phyloP scores from a whole-genome alignment of 345 rosid genomes.

The Heritiera littoralis region DNA sequence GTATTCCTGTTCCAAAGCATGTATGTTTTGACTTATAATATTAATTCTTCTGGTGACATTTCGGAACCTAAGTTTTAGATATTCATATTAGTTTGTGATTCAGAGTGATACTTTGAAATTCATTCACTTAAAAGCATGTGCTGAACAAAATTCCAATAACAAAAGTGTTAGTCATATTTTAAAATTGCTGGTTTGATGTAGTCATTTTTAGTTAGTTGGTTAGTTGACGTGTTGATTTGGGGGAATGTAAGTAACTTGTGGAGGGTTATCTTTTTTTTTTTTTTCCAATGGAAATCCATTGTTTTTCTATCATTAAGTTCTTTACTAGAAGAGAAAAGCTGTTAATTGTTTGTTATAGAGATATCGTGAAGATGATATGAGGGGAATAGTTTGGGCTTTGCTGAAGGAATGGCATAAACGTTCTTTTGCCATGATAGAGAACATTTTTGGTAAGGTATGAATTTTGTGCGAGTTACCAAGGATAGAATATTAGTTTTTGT shows the following conservation, averaged over 20 bases:
- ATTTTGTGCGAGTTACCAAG: neutral
- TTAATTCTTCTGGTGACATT: no score
- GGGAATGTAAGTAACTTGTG: neutral
- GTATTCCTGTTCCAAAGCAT: no score
- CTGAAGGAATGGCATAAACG: neutral
- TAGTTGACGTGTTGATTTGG: neutral
- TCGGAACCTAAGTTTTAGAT: neutral
- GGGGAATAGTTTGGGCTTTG: neutral
- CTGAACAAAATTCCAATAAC: neutral
- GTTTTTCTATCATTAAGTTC: neutral
- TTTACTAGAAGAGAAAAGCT: neutral
- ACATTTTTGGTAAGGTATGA: neutral
- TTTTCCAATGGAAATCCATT: neutral
- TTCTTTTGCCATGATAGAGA: neutral
- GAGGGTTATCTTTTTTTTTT: neutral
- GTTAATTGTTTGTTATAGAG: neutral
- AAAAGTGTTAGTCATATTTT: neutral
- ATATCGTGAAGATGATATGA: neutral
- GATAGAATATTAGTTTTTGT: neutral
- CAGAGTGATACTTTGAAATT: neutral
- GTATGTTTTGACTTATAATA: no score
- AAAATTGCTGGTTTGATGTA: neutral
- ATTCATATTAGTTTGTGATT: neutral
- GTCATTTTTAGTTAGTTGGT: neutral
- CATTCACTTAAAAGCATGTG: neutral